These are phyloP conservation scores for Xylaria sp. DNA, from an alignment of 2,329 filamentous ascomycete species.

Conservation along the genomic window DNA sequence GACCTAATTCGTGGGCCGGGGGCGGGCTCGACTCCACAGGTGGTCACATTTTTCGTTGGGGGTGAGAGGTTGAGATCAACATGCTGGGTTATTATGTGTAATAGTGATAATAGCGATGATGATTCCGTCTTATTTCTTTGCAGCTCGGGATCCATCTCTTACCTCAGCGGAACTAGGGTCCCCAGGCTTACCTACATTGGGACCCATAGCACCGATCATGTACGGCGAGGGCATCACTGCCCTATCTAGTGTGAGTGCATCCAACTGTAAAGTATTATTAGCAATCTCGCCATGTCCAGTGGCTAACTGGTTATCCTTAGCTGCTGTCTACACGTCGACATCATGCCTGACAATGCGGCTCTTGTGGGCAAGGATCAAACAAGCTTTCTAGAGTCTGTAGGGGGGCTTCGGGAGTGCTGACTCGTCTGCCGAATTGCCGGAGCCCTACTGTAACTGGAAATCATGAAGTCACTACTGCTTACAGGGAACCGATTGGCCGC, in stretches of 20 bases:
- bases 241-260: slow-evolving; percentile 20
- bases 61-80: slow-evolving; percentile 34
- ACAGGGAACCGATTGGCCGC: slow-evolving; percentile 17
- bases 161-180: slow-evolving; percentile 4
- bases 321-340: neutral
- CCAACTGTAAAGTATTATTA: neutral
- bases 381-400: slow-evolving; percentile 29
- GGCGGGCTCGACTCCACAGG: slow-evolving; percentile 15
- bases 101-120: slow-evolving; percentile 31
- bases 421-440: slow-evolving; percentile 29
- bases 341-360: slow-evolving; percentile 30
- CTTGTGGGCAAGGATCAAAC: slow-evolving; percentile 31
- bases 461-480: slow-evolving; percentile 28
- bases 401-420: slow-evolving; percentile 20
- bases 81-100: slow-evolving; percentile 29
- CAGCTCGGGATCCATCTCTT: slow-evolving; percentile 3
- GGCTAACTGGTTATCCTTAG: neutral
- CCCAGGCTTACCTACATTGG: slow-evolving; percentile 12
- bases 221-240: neutral
- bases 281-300: slow-evolving; percentile 9
- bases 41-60: slow-evolving; percentile 16
- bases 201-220: slow-evolving; percentile 11
- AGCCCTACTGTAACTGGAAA: slow-evolving; percentile 16
- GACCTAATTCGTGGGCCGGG: slow-evolving; percentile 22
- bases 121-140: slow-evolving; percentile 9